These are phyloP conservation scores for Microdochium nivale DNA, from an alignment of 2,329 filamentous ascomycete genomes.

Conservation along the genomic window DNA sequence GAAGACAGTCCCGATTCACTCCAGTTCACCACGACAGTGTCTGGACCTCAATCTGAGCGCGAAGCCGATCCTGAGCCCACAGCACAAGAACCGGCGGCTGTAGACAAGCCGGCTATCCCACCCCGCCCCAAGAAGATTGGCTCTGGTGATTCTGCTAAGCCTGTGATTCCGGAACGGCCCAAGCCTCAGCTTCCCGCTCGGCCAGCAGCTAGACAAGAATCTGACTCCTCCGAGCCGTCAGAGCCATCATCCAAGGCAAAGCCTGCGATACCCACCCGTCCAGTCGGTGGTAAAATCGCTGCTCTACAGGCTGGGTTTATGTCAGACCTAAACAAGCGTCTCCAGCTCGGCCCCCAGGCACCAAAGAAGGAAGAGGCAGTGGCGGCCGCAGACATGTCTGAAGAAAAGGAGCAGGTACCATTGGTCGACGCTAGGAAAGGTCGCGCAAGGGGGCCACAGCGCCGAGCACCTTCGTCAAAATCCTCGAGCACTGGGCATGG, in stretches of 20 bases:
- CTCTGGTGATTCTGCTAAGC: slow-evolving; percentile 25
- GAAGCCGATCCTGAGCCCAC: slow-evolving; percentile 32
- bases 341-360: slow-evolving; percentile 76
- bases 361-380: slow-evolving; percentile 64
- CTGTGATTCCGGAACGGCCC: slow-evolving; percentile 40
- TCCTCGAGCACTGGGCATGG: slow-evolving; percentile 24
- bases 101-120: slow-evolving; percentile 53
- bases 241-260: slow-evolving; percentile 59
- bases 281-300: slow-evolving; percentile 78
- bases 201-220: slow-evolving; percentile 30
- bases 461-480: slow-evolving; percentile 55
- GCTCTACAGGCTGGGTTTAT: slow-evolving; percentile 87
- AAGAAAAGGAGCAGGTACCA: slow-evolving; percentile 65
- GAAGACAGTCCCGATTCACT: slow-evolving; percentile 85
- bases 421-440: slow-evolving; percentile 84
- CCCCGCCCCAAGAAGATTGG: slow-evolving; percentile 34
- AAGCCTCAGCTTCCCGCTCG: slow-evolving; percentile 52
- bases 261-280: slow-evolving; percentile 71
- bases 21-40: slow-evolving; percentile 68
- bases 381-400: slow-evolving; percentile 43
- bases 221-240: slow-evolving; percentile 26
- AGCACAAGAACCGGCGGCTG: slow-evolving; percentile 21
- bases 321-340: slow-evolving; percentile 82
- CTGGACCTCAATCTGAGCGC: slow-evolving; percentile 40
- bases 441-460: slow-evolving; percentile 77